Conservation (phyloP, 2,329 filamentous ascomycete species). For the Arthrobotrys musiformis region DNA sequence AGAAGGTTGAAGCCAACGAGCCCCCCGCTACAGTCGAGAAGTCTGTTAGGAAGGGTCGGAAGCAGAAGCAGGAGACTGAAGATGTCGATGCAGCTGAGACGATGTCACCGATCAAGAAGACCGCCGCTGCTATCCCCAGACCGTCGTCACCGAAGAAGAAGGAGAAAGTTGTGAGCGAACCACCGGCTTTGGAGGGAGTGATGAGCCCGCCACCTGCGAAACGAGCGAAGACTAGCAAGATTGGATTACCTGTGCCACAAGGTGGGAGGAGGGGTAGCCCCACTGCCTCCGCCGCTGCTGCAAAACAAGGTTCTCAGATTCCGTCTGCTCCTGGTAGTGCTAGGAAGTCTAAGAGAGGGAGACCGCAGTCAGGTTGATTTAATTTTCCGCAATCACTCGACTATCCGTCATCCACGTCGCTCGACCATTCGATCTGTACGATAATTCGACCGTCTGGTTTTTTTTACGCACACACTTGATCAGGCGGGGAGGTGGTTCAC, state of each 20-base stretch:
- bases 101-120: not conserved
- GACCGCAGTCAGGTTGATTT: conserved; percentile 9
- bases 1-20: not conserved
- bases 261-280: conserved; percentile 33
- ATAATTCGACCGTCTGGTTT: not conserved
- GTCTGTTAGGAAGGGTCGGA: not conserved
- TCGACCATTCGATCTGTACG: no score
- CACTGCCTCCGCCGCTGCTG: conserved; percentile 17
- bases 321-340: conserved; percentile 28
- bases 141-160: no score
- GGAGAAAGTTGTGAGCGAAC: not conserved
- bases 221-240: conserved; percentile 22
- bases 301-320: conserved; percentile 30
- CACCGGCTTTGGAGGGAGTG: conserved; percentile 4
- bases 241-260: conserved; percentile 23
- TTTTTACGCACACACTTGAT: no score
- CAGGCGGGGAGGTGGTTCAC: not conserved
- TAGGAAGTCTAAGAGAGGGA: conserved; percentile 24
- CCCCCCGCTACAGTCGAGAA: not conserved
- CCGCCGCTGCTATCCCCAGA: not conserved
- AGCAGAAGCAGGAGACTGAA: conserved; percentile 18
- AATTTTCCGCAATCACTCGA: no score
- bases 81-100: conserved; percentile 26
- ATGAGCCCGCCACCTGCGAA: conserved; percentile 45
- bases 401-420: no score